Percentiles rank a stretch among this genome's conserved stretches.
Evolutionary conservation across 2,329 filamentous ascomycete species (phyloP).

Genomic region (Aspergillus sp.): DNA sequence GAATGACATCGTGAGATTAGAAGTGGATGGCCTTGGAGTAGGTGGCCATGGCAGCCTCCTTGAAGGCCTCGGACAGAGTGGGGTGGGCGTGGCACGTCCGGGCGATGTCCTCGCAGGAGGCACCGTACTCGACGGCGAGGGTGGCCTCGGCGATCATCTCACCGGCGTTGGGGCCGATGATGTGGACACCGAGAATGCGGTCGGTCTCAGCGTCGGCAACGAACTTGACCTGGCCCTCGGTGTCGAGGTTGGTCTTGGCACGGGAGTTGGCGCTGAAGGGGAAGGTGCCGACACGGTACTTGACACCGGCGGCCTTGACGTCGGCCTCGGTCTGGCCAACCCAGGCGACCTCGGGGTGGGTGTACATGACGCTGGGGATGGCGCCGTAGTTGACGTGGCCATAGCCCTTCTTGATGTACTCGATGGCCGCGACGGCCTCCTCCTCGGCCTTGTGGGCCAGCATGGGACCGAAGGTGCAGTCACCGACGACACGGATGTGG

Average conservation of each 20-base stretch:
- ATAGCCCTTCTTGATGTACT: slow-evolving; percentile 97
- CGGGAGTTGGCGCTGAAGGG: slow-evolving; percentile 97
- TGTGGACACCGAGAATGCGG: slow-evolving; percentile 91
- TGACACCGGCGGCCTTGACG: slow-evolving; percentile 81
- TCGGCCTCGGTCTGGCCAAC: slow-evolving; percentile 97
- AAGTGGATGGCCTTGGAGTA: slow-evolving; percentile 95
- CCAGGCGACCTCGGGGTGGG: slow-evolving; percentile 97
- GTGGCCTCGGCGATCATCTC: slow-evolving; percentile 99
- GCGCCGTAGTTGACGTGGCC: slow-evolving; percentile 98
- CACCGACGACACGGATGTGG: slow-evolving; percentile 95
- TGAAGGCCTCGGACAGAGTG: slow-evolving; percentile 94
- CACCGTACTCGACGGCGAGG: slow-evolving; percentile 92
- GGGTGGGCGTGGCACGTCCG: slow-evolving; percentile 96
- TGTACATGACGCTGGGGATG: slow-evolving; percentile 99
- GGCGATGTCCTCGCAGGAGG: slow-evolving; percentile 89
- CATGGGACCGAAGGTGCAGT: slow-evolving; percentile 97
- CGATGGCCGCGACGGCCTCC: slow-evolving; percentile 89
- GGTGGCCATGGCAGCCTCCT: slow-evolving; percentile 98
- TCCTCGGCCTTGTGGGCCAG: slow-evolving; percentile 99
- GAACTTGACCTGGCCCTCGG: slow-evolving; percentile 96
- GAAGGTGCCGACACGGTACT: slow-evolving; percentile 92
- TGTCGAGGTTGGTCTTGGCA: slow-evolving; percentile 97
- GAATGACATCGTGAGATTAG: slow-evolving; percentile 48
- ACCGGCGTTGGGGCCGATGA: slow-evolving; percentile 90
- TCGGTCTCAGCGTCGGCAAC: slow-evolving; percentile 95